These are phyloP conservation scores for Pyrenochaeta sp. DNA, from an alignment of 2,329 filamentous ascomycete genomes.

Conservation along the genomic window DNA sequence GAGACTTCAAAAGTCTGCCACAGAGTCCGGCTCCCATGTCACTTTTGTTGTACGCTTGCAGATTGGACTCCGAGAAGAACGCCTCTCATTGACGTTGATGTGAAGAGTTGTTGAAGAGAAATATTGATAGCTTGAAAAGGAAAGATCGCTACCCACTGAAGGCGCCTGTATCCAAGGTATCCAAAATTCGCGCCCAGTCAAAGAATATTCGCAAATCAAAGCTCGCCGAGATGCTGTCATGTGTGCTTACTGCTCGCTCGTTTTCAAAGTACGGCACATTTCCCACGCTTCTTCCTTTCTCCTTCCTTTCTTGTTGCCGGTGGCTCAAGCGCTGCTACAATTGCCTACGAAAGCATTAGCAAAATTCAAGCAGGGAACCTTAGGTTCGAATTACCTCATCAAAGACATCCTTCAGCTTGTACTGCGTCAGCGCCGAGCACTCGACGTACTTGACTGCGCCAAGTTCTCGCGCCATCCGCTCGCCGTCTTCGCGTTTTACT, in stretches of 20 bases:
- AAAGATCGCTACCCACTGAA: slow-evolving; percentile 51
- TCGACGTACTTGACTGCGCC: slow-evolving; percentile 98
- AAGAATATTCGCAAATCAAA: slow-evolving; percentile 42
- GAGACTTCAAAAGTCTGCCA: neutral
- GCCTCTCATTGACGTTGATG: slow-evolving; percentile 3
- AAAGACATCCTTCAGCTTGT: slow-evolving; percentile 98
- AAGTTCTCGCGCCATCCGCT: slow-evolving; percentile 96
- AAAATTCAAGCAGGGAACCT: neutral
- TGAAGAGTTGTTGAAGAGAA: slow-evolving; percentile 22
- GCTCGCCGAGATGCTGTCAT: slow-evolving; percentile 27
- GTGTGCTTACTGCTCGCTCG: slow-evolving; percentile 4
- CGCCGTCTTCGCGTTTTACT: slow-evolving; percentile 90
- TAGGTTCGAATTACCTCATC: slow-evolving; percentile 76
- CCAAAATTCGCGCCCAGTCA: slow-evolving; percentile 48
- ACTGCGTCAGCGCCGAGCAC: slow-evolving; percentile 97
- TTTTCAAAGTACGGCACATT: slow-evolving; percentile 49
- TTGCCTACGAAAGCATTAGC: slow-evolving; percentile 68
- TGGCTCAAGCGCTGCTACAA: slow-evolving; percentile 93
- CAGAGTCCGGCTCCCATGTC: neutral
- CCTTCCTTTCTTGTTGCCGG: slow-evolving; percentile 75
- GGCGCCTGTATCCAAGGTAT: slow-evolving; percentile 52
- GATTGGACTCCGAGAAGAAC: neutral
- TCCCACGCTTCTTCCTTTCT: slow-evolving; percentile 46
- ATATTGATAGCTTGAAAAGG: slow-evolving; percentile 36
- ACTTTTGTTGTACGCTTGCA: neutral